Evolutionary conservation across 2,329 filamentous ascomycete species (phyloP).

Genomic region (Septoria linicola): DNA sequence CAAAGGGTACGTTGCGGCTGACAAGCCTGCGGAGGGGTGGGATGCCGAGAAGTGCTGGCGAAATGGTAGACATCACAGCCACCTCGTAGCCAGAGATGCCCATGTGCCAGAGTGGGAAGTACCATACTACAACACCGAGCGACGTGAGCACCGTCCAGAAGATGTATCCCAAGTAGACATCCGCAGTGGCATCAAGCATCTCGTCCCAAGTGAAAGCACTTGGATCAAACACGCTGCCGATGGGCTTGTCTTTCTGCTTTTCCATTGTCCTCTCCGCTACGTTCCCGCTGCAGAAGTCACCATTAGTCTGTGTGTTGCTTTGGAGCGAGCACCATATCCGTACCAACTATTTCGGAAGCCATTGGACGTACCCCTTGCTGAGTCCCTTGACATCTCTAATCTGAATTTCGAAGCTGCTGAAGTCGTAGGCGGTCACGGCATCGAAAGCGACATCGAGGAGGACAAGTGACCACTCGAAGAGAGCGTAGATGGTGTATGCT

Average conservation of each 20-base stretch:
- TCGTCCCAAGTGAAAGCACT: slow-evolving; percentile 68
- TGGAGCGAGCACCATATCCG: slow-evolving; percentile 44
- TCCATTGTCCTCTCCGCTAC: slow-evolving; percentile 35
- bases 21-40: slow-evolving; percentile 66
- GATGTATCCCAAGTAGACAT: slow-evolving; percentile 90
- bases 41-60: slow-evolving; percentile 75
- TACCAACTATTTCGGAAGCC: slow-evolving; percentile 81
- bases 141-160: slow-evolving; percentile 96
- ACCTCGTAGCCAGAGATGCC: slow-evolving; percentile 95
- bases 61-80: slow-evolving; percentile 78
- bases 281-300: slow-evolving; percentile 29
- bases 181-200: slow-evolving; percentile 76
- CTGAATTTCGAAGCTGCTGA: slow-evolving; percentile 81
- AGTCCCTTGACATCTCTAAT: slow-evolving; percentile 84
- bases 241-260: slow-evolving; percentile 66
- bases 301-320: slow-evolving; percentile 11
- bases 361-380: slow-evolving; percentile 97
- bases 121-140: slow-evolving; percentile 88
- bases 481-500: slow-evolving; percentile 97
- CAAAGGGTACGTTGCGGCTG: slow-evolving; percentile 58
- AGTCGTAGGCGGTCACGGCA: slow-evolving; percentile 89
- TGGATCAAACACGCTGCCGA: slow-evolving; percentile 66
- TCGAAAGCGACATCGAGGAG: slow-evolving; percentile 96
- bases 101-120: slow-evolving; percentile 99
- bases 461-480: slow-evolving; percentile 96